These are phyloP conservation scores for Chenopodium quinoa DNA, from an alignment of 148 eudicot species.

Conservation along the genomic window DNA sequence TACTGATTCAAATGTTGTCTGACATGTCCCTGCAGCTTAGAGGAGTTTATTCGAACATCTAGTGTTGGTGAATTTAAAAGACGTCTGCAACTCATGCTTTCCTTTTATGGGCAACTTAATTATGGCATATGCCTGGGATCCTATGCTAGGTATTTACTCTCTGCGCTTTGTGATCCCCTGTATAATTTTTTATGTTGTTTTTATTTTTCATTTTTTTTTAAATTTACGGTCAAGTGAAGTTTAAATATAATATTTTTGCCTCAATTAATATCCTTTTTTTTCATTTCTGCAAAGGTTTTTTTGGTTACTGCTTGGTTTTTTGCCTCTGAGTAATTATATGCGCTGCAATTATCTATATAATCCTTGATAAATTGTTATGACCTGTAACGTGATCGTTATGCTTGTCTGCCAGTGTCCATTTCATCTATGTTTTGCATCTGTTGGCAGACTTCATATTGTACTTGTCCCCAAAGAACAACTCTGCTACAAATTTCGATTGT, in stretches of 20 bases:
- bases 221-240: background rate
- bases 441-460: background rate
- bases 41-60: constrained; percentile 81
- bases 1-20: background rate
- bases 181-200: too few species aligned
- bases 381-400: too few species aligned
- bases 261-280: background rate
- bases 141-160: constrained; percentile 48
- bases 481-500: too few species aligned
- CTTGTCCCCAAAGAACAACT: background rate
- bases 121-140: constrained; percentile 50
- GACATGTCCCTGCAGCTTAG: constrained; percentile 53
- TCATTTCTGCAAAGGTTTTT: background rate
- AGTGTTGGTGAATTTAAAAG: constrained; percentile 82
- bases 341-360: too few species aligned
- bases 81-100: constrained; percentile 77
- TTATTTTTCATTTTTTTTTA: too few species aligned
- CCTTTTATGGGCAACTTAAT: constrained; percentile 76
- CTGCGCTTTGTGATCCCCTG: too few species aligned
- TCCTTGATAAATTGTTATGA: background rate
- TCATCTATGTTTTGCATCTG: background rate
- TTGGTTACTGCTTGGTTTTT: background rate
- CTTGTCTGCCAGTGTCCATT: background rate
- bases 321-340: background rate
- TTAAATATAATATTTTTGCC: background rate